phyloP scores from a whole-genome alignment of 23 red algal species.

The Agarophyton chilense region DNA sequence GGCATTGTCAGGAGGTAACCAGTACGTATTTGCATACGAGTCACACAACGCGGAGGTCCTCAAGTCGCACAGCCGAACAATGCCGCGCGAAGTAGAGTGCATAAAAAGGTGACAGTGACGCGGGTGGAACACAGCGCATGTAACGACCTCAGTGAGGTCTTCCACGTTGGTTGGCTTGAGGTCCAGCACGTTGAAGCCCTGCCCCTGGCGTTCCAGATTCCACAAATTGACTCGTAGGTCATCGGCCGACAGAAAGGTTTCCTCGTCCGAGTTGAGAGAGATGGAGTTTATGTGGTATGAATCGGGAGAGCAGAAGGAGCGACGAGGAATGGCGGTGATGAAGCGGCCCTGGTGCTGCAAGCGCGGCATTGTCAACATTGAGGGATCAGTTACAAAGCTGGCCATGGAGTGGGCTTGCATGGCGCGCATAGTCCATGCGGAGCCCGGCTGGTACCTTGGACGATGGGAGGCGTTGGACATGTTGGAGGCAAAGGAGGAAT shows the following conservation, averaged over 20 bases:
- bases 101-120: conserved; percentile 92
- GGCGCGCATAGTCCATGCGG: background rate
- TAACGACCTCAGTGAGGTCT: conserved; percentile 95
- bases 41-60: conserved; percentile 81
- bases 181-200: conserved; percentile 93
- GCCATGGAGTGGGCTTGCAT: conserved; percentile 12
- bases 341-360: conserved; percentile 54
- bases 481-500: background rate
- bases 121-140: conserved; percentile 89
- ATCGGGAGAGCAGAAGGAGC: conserved; percentile 78
- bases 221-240: conserved; percentile 95
- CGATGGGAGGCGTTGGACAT: background rate
- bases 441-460: background rate
- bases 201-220: conserved; percentile 70
- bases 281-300: conserved; percentile 98
- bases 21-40: conserved; percentile 45
- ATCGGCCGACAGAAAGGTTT: conserved; percentile 95
- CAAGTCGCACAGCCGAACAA: conserved; percentile 89
- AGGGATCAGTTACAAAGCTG: background rate
- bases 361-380: conserved; percentile 33
- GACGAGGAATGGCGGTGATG: conserved; percentile 72
- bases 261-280: conserved; percentile 93
- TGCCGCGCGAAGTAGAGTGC: conserved; percentile 76
- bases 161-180: conserved; percentile 97
- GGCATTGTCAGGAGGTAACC: background rate